Evolutionary conservation across 2,329 filamentous ascomycete genomes (phyloP).

Genomic region (Metarhizium album): DNA sequence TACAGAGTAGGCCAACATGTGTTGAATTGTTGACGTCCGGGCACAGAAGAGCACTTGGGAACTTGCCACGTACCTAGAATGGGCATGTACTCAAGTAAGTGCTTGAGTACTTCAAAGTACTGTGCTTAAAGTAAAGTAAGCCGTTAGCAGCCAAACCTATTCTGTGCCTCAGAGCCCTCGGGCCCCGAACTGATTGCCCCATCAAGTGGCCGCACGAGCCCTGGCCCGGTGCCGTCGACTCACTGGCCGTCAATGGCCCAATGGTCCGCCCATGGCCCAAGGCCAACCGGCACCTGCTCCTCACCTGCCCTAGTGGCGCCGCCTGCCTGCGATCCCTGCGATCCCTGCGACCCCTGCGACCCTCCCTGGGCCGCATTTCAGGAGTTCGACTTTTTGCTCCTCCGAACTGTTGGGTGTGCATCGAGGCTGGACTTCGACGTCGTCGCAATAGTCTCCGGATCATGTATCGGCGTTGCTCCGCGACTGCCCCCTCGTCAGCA

Average conservation of each 20-base stretch:
- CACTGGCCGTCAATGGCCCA: background rate
- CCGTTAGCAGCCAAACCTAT: too few relatives aligned
- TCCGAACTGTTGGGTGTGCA: slow-evolving; percentile 1
- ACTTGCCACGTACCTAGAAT: too few relatives aligned
- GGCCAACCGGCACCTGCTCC: too few relatives aligned
- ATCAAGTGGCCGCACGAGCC: background rate
- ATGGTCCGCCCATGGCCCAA: too few relatives aligned
- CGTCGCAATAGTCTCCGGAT: slow-evolving; percentile 16
- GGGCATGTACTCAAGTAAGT: too few relatives aligned
- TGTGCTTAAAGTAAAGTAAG: too few relatives aligned
- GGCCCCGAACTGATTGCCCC: too few relatives aligned
- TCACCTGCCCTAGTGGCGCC: background rate
- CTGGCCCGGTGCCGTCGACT: background rate
- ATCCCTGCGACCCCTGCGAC: background rate
- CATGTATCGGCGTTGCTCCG: slow-evolving; percentile 25
- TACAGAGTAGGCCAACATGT: too few relatives aligned
- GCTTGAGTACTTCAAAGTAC: too few relatives aligned
- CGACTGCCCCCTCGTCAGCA: slow-evolving; percentile 4
- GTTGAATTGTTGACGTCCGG: too few relatives aligned
- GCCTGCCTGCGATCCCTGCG: background rate
- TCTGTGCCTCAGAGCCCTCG: background rate
- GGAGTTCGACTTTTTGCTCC: background rate
- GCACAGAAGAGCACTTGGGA: too few relatives aligned
- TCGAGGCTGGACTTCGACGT: slow-evolving; percentile 6
- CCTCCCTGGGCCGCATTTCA: background rate